These are phyloP conservation scores for Phalaenopsis equestris DNA, from an alignment of 106 monocot species.

Conservation along the genomic window DNA sequence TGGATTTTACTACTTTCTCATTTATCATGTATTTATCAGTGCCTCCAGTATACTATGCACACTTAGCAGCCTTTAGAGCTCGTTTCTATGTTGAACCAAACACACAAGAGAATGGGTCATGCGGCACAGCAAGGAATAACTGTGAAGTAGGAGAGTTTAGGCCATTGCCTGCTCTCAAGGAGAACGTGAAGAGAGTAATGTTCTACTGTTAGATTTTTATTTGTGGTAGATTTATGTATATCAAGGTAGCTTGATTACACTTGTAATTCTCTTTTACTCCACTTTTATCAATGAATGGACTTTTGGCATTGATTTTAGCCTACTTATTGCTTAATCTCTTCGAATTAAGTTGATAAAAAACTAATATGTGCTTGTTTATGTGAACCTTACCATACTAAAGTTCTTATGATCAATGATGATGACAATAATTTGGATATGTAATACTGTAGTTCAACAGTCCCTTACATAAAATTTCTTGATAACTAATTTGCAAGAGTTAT, in stretches of 20 bases:
- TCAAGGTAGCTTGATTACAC: neutral
- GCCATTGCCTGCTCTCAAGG: constrained; percentile 83
- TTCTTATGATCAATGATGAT: too few species aligned
- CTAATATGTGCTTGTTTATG: too few species aligned
- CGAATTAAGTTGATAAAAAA: neutral
- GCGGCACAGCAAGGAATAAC: constrained; percentile 21
- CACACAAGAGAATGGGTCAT: constrained; percentile 70
- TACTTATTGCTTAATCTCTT: neutral
- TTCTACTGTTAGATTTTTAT: constrained; percentile 59
- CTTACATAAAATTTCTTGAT: too few species aligned
- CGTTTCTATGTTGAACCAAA: constrained; percentile 89
- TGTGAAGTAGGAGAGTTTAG: constrained; percentile 35
- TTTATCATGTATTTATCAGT: constrained; percentile 23
- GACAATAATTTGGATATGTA: too few species aligned
- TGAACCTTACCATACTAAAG: too few species aligned
- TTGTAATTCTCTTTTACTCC: neutral
- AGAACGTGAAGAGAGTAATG: constrained; percentile 91
- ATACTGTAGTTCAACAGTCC: too few species aligned
- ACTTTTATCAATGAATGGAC: neutral
- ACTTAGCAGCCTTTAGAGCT: constrained; percentile 83
- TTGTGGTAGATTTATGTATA: neutral
- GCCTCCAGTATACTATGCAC: constrained; percentile 96
- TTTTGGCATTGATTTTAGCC: neutral
- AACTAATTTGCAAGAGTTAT: too few species aligned
- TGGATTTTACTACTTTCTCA: neutral